Evolutionary conservation across 495 filamentous ascomycete genomes (phyloP).

Genomic region (Talaromyces borbonicus): DNA sequence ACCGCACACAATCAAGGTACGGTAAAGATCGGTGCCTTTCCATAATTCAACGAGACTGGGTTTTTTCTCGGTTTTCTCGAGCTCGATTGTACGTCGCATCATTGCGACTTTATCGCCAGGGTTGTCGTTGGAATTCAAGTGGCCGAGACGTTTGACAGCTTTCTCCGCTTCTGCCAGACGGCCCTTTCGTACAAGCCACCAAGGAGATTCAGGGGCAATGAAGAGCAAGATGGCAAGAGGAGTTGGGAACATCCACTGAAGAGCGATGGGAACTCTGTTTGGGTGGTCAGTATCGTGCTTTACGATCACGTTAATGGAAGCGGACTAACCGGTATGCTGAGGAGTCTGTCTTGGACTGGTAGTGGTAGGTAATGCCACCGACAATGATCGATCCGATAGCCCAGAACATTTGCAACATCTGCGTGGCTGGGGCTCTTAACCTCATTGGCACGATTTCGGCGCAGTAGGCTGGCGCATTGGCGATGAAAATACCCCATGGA

Average conservation of each 20-base stretch:
- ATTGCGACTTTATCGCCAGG: no score
- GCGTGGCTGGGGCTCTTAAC: slow-evolving; percentile 34
- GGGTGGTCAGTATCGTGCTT: no score
- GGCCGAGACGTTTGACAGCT: slow-evolving; percentile 27
- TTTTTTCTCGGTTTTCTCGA: slow-evolving; percentile 45
- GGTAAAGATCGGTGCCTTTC: slow-evolving; percentile 20
- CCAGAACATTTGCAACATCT: slow-evolving; percentile 41
- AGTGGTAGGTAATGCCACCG: slow-evolving; percentile 33
- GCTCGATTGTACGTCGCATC: slow-evolving; percentile 61
- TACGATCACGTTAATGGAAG: no score
- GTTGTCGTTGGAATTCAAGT: no score
- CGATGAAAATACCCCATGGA: slow-evolving; percentile 41
- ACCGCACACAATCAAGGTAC: slow-evolving; percentile 22
- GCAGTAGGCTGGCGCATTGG: slow-evolving; percentile 36
- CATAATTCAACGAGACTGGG: slow-evolving; percentile 21
- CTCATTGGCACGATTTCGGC: slow-evolving; percentile 34
- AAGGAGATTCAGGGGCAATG: slow-evolving; percentile 43
- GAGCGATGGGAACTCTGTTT: slow-evolving; percentile 32
- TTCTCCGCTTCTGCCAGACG: slow-evolving; percentile 29
- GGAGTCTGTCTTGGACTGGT: slow-evolving; percentile 23
- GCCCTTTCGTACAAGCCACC: slow-evolving; percentile 37
- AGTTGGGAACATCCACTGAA: slow-evolving; percentile 39
- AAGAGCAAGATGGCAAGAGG: slow-evolving; percentile 25
- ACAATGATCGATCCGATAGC: slow-evolving; percentile 37
- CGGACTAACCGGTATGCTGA: slow-evolving; percentile 34